phyloP scores from a whole-genome alignment of 2,329 filamentous ascomycete species.

The Mollisiaceae sp. region DNA sequence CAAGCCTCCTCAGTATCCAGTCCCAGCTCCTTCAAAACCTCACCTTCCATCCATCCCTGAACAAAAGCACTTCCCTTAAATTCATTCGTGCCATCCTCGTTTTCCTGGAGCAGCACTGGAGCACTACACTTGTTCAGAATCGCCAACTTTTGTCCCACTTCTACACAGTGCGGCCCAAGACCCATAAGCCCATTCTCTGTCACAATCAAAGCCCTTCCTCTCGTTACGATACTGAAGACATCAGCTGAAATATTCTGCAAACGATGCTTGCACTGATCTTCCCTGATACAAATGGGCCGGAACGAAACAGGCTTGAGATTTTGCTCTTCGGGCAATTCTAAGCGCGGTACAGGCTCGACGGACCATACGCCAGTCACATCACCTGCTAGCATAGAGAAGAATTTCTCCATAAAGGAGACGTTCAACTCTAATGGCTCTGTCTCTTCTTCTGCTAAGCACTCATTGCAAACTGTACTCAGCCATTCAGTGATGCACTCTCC shows the following conservation, averaged over 20 bases:
- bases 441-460: not conserved
- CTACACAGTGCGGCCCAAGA: conserved; percentile 16
- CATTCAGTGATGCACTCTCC: conserved; percentile 11
- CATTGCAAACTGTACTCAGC: conserved; percentile 12
- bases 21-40: conserved; percentile 13
- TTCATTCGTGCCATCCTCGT: conserved; percentile 12
- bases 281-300: conserved; percentile 1
- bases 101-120: conserved; percentile 17
- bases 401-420: conserved; percentile 2
- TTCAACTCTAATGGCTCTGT: not conserved
- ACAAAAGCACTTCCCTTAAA: conserved; percentile 22
- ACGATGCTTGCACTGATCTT: conserved; percentile 2
- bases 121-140: conserved; percentile 21
- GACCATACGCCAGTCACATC: conserved; percentile 15
- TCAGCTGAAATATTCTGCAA: not conserved
- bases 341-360: not conserved
- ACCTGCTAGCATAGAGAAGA: conserved; percentile 18
- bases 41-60: conserved; percentile 25
- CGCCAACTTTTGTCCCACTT: conserved; percentile 17
- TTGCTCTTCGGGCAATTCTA: not conserved
- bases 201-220: conserved; percentile 20
- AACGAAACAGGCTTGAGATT: not conserved
- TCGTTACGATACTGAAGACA: conserved; percentile 10
- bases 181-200: conserved; percentile 21
- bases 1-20: conserved; percentile 20